Evolutionary conservation across 345 rosid genomes (phyloP), one percentile per base, ranked within the genome.

Genomic region (Anastatica hierochuntica): DNA sequence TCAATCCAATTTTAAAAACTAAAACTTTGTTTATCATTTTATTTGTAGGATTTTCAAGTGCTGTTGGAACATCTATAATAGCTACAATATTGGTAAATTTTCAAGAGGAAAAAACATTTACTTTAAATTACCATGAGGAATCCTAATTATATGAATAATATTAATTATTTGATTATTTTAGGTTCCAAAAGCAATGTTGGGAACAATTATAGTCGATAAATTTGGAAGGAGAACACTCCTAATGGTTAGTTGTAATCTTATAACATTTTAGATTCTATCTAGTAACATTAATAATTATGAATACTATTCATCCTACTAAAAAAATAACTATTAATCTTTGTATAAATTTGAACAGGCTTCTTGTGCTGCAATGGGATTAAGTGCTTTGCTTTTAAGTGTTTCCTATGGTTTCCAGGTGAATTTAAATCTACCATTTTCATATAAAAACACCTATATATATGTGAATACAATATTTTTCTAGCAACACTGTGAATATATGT

Each of bases 381-480:
- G 68, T 69, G 23, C 66, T 10, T 17, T 64, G 64, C 66, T 76
- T n/a, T 23, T 60, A 12, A 73, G 75, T 48, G 56, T 74, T 30
- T 69, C 82, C 10, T 79, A 77, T 33, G 58, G 67, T 10, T 33
- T 77, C 12, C 72, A 75, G 80, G 82, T 75, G 21, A 35, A 23
- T 66, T 43, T 8, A 29, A 37, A 8, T 10, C 11, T 54, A n/a
- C 8, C 8, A 20, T 43, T 7, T 11, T 16, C 11, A 16, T 37
- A 37, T 13, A 17, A 3, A 19, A 1, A 19, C 31, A 27, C 8
- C 4, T 3, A 7, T 34, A 4, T 27, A 47, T 46, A 16, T 8
- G 24, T n/a, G n/a, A n/a, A n/a, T 2, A 21, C 24, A 35, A 16
- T 45, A 5, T 20, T 43, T 31, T 14, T 1, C 38, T 11, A 44